A percentile compares a stretch with the other conserved stretches of the same genome.
phyloP scores from a whole-genome alignment of 345 rosid species.

The Xanthoceras sorbifolium region DNA sequence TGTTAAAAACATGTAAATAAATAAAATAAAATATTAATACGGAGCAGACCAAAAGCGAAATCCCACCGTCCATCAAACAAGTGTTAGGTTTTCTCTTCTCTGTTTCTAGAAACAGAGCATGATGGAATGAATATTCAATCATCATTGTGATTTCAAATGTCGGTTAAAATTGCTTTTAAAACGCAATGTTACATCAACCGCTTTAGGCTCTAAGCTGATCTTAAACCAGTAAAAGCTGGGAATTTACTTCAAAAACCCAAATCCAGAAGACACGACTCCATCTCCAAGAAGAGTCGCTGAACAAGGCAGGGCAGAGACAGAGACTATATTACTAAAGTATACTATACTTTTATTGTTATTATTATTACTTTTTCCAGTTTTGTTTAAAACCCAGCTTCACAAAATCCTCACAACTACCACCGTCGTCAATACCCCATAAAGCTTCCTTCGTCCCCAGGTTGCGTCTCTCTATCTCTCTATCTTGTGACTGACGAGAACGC shows the following conservation, averaged over 20 bases:
- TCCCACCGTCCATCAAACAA: not conserved
- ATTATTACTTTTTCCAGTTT: not conserved
- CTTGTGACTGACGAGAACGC: not conserved
- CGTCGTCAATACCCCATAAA: not conserved
- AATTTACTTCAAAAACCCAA: not conserved
- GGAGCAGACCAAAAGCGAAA: not conserved
- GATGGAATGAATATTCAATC: not conserved
- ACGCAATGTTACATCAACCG: not conserved
- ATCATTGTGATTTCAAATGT: not conserved
- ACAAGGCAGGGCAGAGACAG: not conserved
- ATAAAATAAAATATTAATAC: too few species aligned
- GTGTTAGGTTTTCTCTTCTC: not conserved
- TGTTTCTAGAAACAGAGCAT: not conserved
- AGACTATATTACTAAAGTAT: not conserved
- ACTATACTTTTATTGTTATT: not conserved
- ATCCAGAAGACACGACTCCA: not conserved
- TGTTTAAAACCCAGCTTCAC: not conserved
- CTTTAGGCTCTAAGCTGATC: not conserved
- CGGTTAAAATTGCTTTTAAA: not conserved
- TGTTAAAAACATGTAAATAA: too few species aligned
- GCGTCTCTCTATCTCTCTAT: constrained; percentile 1
- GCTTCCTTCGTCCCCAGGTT: constrained; percentile 16
- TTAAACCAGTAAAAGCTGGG: too few species aligned
- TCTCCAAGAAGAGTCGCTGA: not conserved
- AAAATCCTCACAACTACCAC: not conserved